These are phyloP conservation scores for Talaromyces albobiverticillius DNA, from an alignment of 2,329 filamentous ascomycete genomes.

Conservation along the genomic window DNA sequence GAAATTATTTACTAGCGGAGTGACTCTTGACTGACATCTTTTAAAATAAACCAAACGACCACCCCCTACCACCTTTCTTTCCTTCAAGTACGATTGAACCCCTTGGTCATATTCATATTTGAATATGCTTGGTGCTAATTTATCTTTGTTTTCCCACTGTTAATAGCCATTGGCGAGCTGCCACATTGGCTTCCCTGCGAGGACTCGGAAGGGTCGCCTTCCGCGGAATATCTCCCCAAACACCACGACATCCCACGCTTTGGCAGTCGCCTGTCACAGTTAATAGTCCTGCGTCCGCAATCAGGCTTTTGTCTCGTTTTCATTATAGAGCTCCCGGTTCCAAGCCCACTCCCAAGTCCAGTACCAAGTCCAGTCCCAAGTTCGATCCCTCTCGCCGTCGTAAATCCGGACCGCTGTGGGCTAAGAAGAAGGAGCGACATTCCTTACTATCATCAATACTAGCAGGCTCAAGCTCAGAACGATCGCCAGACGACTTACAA, in stretches of 20 bases:
- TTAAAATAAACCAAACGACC: background rate
- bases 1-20: background rate
- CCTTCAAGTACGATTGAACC: background rate
- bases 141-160: background rate
- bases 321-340: too few relatives aligned
- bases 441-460: too few relatives aligned
- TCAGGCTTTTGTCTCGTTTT: too few relatives aligned
- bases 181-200: constrained; percentile 37
- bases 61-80: background rate
- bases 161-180: constrained; percentile 15
- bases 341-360: too few relatives aligned
- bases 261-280: background rate
- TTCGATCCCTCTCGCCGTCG: too few relatives aligned
- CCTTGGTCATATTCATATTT: background rate
- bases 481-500: constrained; percentile 1
- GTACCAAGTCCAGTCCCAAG: too few relatives aligned
- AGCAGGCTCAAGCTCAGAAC: too few relatives aligned
- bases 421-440: too few relatives aligned
- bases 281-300: background rate
- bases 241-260: background rate
- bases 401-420: too few relatives aligned
- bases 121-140: constrained; percentile 1
- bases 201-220: constrained; percentile 28
- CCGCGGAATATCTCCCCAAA: constrained; percentile 18
- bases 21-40: too few relatives aligned